phyloP scores from a whole-genome alignment of 257 asterid species.

The Plectranthus barbatus region DNA sequence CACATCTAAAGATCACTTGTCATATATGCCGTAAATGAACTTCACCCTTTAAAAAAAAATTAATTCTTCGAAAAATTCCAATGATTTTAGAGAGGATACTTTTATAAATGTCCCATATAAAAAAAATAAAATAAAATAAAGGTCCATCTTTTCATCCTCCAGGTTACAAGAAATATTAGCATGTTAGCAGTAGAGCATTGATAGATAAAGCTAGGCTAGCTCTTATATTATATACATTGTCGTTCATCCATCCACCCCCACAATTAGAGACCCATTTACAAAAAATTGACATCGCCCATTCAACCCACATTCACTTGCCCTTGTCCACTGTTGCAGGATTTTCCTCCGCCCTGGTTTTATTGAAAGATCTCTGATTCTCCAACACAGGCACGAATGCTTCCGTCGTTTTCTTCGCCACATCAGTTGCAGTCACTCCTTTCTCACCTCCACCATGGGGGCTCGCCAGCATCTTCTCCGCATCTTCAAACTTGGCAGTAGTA shows the following conservation, averaged over 20 bases:
- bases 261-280: slow-evolving; percentile 9
- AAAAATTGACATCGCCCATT: neutral
- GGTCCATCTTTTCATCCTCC: neutral
- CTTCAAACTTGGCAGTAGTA: slow-evolving; percentile 66
- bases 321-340: slow-evolving; percentile 10
- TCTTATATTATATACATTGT: neutral
- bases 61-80: too few relatives aligned
- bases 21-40: too few relatives aligned
- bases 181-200: neutral
- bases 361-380: slow-evolving; percentile 38
- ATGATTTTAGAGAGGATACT: too few relatives aligned
- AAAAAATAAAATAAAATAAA: too few relatives aligned
- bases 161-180: neutral
- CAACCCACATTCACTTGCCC: slow-evolving; percentile 11
- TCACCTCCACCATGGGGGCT: slow-evolving; percentile 54
- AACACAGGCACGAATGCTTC: slow-evolving; percentile 38
- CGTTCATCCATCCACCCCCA: too few relatives aligned
- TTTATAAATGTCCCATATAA: too few relatives aligned
- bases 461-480: slow-evolving; percentile 45
- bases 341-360: slow-evolving; percentile 26
- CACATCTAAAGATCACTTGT: too few relatives aligned
- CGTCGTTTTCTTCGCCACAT: slow-evolving; percentile 38
- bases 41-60: too few relatives aligned
- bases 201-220: neutral
- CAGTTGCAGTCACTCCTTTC: slow-evolving; percentile 25